Evolutionary conservation across 169 alveolate genomes (phyloP), one percentile per base, ranked within the genome.

Genomic region (Neospora caninum): DNA sequence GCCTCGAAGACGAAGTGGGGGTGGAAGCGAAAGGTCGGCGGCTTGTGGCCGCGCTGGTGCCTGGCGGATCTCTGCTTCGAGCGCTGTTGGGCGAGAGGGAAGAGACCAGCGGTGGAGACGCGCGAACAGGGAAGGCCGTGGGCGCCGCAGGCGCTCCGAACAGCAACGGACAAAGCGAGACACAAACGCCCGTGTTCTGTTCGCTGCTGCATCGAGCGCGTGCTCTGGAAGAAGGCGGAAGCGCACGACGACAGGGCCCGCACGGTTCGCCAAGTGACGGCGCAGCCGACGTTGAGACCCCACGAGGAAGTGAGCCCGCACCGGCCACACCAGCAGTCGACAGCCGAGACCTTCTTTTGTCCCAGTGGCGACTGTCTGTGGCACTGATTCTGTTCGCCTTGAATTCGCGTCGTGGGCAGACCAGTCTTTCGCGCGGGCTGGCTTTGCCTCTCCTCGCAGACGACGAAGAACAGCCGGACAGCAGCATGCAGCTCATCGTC

Each of bases 391-490:
- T 82, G 36, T 82, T 82, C 38, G 2, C 34, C 34, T 16, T 82
- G 53, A 82, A 82, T 67, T 10, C 20, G 20, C 67, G n/a, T 39
- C 58, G 53, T 38, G 31, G 67, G 20, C 89, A 31, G 25, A 82
- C 89, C 6, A 67, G 42, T 9, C 41, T 82, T 18, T 25, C 43
- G 36, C 43, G 64, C n/a, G 41, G 89, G 22, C 69, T 13, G 67
- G 89, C 69, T 6, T n/a, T 73, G 39, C 38, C 41, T n/a, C n/a
- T 42, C 39, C 89, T 82, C 41, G 67, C 43, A 9, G 89, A 82
- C 34, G 95, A 92, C 70, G 95, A 92, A 58, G 92, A 92, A 22
- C 64, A 69, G 69, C 95, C 95, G 20, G 95, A 92, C 95, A 91
- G 80, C 42, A 91, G 83, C 92, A 92, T 86, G 92, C 95, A 92